Percentiles rank a stretch among this genome's conserved stretches.
These are phyloP conservation scores for Hydrangea macrophylla DNA, from an alignment of 148 eudicot genomes.

Conservation along the genomic window DNA sequence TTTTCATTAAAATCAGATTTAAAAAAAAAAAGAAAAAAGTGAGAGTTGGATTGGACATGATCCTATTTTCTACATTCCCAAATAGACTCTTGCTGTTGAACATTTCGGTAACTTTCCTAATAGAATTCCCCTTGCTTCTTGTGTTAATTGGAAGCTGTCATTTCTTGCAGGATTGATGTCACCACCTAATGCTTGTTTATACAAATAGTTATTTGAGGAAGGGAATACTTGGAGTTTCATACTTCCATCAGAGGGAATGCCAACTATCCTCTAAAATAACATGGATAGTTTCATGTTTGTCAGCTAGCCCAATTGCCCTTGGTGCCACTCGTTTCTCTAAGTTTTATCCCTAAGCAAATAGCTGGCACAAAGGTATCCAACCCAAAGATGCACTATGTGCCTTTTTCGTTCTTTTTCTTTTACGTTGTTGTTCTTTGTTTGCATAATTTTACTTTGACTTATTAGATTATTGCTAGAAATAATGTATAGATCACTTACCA, in stretches of 20 bases:
- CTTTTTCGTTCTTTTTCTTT: neutral
- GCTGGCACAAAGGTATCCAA: slow-evolving; percentile 26
- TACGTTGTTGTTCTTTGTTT: neutral
- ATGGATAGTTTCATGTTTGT: slow-evolving; percentile 28
- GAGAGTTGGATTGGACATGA: no score
- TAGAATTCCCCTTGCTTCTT: neutral
- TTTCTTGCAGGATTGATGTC: slow-evolving; percentile 28
- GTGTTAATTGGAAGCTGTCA: neutral
- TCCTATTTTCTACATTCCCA: no score
- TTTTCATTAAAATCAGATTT: no score
- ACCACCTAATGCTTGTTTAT: slow-evolving; percentile 38
- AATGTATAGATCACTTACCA: no score
- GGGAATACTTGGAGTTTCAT: slow-evolving; percentile 29
- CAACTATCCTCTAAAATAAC: slow-evolving; percentile 23
- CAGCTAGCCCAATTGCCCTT: slow-evolving; percentile 26
- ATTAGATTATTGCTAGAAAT: no score
- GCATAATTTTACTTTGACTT: no score
- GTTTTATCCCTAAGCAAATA: slow-evolving; percentile 24
- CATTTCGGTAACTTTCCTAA: slow-evolving; percentile 5
- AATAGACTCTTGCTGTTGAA: neutral
- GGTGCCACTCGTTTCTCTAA: slow-evolving; percentile 22
- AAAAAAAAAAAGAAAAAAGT: no score
- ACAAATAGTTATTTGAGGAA: slow-evolving; percentile 34
- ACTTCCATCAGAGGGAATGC: slow-evolving; percentile 29
- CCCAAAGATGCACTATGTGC: neutral